Conservation (phyloP, 1,139 yeast genomes). For the Blastobotrys persicus region DNA sequence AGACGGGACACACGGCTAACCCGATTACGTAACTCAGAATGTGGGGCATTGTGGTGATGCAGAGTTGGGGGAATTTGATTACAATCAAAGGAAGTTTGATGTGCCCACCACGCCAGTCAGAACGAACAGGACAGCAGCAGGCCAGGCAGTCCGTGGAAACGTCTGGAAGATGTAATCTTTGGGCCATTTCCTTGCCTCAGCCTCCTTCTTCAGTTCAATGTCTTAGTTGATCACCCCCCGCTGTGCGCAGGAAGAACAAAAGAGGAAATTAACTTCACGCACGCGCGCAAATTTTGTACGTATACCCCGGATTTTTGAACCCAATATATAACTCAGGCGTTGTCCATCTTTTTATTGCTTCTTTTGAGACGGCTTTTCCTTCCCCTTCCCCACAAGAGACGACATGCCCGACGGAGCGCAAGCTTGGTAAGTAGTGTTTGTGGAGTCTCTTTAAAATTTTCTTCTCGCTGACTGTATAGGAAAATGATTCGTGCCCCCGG, state of each 20-base stretch:
- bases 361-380: not conserved
- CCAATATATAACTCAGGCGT: not conserved
- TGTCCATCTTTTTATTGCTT: not conserved
- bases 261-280: not conserved
- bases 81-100: not conserved
- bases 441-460: not conserved
- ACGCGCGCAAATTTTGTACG: not conserved
- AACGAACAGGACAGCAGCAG: not conserved
- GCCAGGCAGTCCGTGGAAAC: no score
- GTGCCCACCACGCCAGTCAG: no score
- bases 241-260: not conserved
- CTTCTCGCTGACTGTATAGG: slow-evolving; percentile 22
- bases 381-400: not conserved
- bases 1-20: not conserved
- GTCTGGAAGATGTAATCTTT: no score
- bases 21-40: not conserved
- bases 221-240: not conserved
- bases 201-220: not conserved
- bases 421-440: slow-evolving; percentile 31
- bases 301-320: slow-evolving; percentile 3
- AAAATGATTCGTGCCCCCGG: slow-evolving; percentile 68
- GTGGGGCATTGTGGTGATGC: not conserved
- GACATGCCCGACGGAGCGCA: slow-evolving; percentile 38
- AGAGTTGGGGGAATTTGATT: not conserved
- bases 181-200: no score